Conservation (phyloP, 441 rosid species). For the Populus tomentosa region DNA sequence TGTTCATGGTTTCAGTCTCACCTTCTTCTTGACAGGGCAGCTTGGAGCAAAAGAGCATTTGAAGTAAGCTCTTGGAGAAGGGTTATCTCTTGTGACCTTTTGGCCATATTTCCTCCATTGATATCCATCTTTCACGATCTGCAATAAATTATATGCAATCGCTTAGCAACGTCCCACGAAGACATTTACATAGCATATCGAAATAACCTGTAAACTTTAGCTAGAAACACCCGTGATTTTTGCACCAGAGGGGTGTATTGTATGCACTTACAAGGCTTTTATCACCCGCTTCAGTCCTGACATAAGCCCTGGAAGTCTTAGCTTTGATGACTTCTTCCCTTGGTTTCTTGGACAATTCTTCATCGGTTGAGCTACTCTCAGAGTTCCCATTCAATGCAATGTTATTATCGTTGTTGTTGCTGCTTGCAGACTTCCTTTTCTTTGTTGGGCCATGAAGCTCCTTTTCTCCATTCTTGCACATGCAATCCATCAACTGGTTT, state of each 20-base stretch:
- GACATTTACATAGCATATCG: background rate
- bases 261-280: constrained; percentile 60
- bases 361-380: constrained; percentile 89
- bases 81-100: constrained; percentile 96
- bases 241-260: background rate
- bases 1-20: constrained; percentile 5
- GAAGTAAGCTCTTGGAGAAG: constrained; percentile 98
- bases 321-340: constrained; percentile 66
- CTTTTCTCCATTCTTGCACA: constrained; percentile 40
- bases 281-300: constrained; percentile 67
- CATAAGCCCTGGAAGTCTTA: constrained; percentile 55
- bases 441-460: constrained; percentile 46
- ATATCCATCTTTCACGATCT: constrained; percentile 97
- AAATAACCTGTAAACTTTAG: background rate
- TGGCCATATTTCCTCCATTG: constrained; percentile 99
- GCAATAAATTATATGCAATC: background rate
- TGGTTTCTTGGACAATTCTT: constrained; percentile 69
- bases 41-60: constrained; percentile 94
- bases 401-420: constrained; percentile 28
- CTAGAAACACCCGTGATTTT: background rate
- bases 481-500: constrained; percentile 53
- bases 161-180: background rate
- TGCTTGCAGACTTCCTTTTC: constrained; percentile 70
- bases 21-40: constrained; percentile 99
- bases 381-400: constrained; percentile 46